Conservation (phyloP, 2,329 filamentous ascomycete genomes). For the Aciculosporium take region DNA sequence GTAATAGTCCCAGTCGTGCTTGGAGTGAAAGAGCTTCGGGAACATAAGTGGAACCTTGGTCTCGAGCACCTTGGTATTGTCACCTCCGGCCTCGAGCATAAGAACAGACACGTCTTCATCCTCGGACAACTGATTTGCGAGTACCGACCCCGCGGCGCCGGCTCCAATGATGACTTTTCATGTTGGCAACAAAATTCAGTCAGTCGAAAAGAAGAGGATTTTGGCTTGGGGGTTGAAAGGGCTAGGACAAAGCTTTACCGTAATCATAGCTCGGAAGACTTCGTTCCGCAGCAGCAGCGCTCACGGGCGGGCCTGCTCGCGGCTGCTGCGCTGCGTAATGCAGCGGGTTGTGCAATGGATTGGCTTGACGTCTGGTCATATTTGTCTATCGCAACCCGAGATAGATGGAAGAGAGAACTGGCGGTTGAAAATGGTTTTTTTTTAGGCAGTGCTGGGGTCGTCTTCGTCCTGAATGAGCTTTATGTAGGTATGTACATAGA, state of each 20-base stretch:
- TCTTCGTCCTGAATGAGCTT: too few relatives aligned
- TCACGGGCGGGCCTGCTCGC: constrained; percentile 3
- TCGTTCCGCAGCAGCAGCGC: constrained; percentile 1
- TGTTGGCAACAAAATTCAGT: not conserved
- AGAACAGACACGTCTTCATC: constrained; percentile 10
- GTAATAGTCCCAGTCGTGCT: constrained; percentile 14
- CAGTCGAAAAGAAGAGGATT: not conserved
- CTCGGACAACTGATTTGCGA: constrained; percentile 16
- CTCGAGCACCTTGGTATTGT: constrained; percentile 9
- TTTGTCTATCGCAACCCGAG: too few relatives aligned
- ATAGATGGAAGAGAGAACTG: too few relatives aligned
- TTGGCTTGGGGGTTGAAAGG: not conserved
- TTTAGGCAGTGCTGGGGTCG: too few relatives aligned
- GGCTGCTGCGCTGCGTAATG: constrained; percentile 3
- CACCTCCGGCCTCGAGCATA: constrained; percentile 10
- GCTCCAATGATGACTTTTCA: constrained; percentile 15
- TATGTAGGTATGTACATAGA: too few relatives aligned
- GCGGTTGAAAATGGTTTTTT: too few relatives aligned
- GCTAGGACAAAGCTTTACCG: not conserved
- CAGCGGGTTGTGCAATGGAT: constrained; percentile 4
- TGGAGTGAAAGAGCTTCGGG: constrained; percentile 9
- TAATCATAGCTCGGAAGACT: constrained; percentile 6
- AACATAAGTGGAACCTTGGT: constrained; percentile 10
- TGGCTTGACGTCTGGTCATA: constrained; percentile 3
- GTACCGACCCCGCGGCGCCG: constrained; percentile 16